Evolutionary conservation across 2,329 filamentous ascomycete species (phyloP).

Genomic region (Penicillium thymicola): DNA sequence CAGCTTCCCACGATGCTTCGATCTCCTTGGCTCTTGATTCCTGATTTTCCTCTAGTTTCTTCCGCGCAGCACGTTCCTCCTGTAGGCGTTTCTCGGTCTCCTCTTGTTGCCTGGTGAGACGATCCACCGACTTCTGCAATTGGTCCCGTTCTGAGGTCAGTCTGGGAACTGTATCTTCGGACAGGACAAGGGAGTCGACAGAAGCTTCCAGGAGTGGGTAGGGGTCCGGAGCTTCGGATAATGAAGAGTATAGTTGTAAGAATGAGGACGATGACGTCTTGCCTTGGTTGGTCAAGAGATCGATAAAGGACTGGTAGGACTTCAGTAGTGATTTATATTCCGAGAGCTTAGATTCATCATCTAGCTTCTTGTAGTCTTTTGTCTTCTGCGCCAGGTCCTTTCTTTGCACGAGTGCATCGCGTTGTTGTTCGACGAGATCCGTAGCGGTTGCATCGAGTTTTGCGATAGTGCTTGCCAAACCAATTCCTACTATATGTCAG

Average conservation of each 20-base stretch:
- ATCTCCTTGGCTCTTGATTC: constrained; percentile 84
- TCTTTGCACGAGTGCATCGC: constrained; percentile 90
- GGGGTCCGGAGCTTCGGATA: constrained; percentile 94
- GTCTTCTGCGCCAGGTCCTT: constrained; percentile 99
- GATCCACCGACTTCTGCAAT: constrained; percentile 73
- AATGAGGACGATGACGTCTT: constrained; percentile 93
- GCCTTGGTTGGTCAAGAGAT: constrained; percentile 91
- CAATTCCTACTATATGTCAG: constrained; percentile 62
- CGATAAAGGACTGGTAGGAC: constrained; percentile 96
- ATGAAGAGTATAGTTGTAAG: constrained; percentile 83
- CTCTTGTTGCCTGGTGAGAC: constrained; percentile 76
- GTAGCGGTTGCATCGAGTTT: constrained; percentile 90
- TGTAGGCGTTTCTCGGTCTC: constrained; percentile 78
- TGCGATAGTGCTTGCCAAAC: constrained; percentile 77
- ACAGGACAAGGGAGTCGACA: constrained; percentile 86
- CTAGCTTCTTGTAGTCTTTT: constrained; percentile 93
- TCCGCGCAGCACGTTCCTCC: constrained; percentile 68
- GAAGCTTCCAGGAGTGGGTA: constrained; percentile 95
- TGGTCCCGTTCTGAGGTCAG: constrained; percentile 84
- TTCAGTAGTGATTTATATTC: constrained; percentile 91
- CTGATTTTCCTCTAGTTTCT: constrained; percentile 71
- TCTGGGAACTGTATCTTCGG: constrained; percentile 88
- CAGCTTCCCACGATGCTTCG: constrained; percentile 83
- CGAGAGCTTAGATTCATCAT: constrained; percentile 78
- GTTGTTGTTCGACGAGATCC: constrained; percentile 87